Evolutionary conservation across 225 moss, liverwort and hornwort genomes (phyloP).

Genomic region (Straminergon stramineum): DNA sequence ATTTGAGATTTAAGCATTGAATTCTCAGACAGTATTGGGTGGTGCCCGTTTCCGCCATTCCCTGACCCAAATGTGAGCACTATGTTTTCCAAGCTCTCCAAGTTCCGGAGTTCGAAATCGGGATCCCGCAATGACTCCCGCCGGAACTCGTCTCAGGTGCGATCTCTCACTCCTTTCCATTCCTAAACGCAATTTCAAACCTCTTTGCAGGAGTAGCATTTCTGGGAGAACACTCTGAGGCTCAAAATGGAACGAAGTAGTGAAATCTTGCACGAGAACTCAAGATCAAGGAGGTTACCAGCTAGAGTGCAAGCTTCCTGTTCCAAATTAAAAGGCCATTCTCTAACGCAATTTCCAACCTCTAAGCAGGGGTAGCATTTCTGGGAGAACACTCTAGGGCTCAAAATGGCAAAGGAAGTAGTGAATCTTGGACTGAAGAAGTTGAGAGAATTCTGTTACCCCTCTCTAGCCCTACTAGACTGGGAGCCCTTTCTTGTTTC

Average conservation of each 20-base stretch:
- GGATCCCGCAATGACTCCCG: neutral
- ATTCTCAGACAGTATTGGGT: neutral
- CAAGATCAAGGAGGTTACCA: neutral
- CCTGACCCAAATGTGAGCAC: neutral
- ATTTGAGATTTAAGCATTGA: neutral
- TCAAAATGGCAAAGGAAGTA: neutral
- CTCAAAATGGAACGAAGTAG: neutral
- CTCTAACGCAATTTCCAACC: neutral
- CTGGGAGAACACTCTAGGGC: neutral
- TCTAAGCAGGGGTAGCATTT: neutral
- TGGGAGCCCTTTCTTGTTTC: neutral
- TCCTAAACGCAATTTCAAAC: neutral
- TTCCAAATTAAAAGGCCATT: neutral
- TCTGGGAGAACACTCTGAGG: neutral
- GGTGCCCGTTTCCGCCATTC: neutral
- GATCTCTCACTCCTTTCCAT: neutral
- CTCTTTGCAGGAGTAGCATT: neutral
- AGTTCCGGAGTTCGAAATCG: slow-evolving; percentile 15
- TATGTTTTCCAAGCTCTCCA: slow-evolving; percentile 41
- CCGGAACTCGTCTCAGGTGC: slow-evolving; percentile 15
- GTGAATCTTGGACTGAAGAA: neutral
- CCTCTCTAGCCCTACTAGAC: neutral
- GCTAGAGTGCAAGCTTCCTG: neutral
- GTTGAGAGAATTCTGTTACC: neutral
- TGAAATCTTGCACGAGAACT: neutral